Base-by-base conservation (phyloP, 2,329 filamentous ascomycete species). In the Pseudogymnoascus sp. region DNA sequence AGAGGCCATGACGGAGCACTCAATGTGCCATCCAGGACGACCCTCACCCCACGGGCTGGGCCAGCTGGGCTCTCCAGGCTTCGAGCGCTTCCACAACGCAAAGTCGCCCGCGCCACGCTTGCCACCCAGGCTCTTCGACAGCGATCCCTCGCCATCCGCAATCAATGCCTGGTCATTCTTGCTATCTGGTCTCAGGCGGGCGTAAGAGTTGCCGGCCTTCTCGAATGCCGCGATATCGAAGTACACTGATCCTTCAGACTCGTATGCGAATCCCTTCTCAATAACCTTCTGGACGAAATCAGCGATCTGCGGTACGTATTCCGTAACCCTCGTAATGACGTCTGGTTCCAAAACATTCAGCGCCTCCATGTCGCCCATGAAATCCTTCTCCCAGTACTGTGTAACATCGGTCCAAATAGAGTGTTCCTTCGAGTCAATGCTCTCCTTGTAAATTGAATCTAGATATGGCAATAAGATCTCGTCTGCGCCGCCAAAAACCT, bases 1-100 rank as follows among this genome's bases (percentile, higher is more conserved):
- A 1, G 90, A 93, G 0, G 93, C 92, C 93, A 97, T 97, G 14
- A 92, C 92, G 1, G 89, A 93, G 85, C 93, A 97, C 78, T 97
- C 93, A 71, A 97, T 97, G 72, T 97, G 93, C 93, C 93, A 97
- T 16, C 93, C 93, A 0, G 93, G 93, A 49, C 93, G 82, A 3
- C 93, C 93, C 63, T 87, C 82, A 3, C 93, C 92, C 93, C 93
- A 97, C 3, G 87, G 86, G 69, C 89, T 95, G 4, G 86, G 81
- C 93, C 93, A 97, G 68, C 85, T 89, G 0, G 93, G 93, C 79
- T 97, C 93, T 46, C 93, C 93, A 12, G 90, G 85, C 77, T 96
- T 97, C 1, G 89, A 93, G 62, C 88, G 87, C 75, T 97, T 97
- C 93, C 92, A 97, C 1, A 97, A 79, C 0, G 92, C 93, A 76